Percentiles rank a stretch among this genome's conserved stretches.
Conservation (phyloP, 768 basidiomycete genomes). For the Neoboletus subvelutipes region DNA sequence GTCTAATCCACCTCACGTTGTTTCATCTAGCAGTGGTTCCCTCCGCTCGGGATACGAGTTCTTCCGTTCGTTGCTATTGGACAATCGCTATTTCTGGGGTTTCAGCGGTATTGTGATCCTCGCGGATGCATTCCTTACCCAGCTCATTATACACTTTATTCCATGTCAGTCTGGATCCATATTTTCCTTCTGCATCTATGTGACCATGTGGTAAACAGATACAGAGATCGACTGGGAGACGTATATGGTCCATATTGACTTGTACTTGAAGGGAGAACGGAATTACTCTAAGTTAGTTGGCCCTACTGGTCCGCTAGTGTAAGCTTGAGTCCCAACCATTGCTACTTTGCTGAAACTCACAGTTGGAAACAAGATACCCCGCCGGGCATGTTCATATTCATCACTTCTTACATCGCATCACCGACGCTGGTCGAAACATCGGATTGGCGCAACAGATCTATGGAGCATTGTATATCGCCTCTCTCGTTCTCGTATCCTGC, state of each 20-base stretch:
- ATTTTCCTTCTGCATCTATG: constrained; percentile 6
- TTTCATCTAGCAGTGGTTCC: background rate
- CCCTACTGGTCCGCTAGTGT: constrained; percentile 94
- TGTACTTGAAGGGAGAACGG: constrained; percentile 78
- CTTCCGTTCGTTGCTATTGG: constrained; percentile 37
- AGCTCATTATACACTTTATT: constrained; percentile 76
- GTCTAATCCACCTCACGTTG: background rate
- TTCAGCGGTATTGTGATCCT: constrained; percentile 63
- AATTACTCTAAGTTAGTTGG: constrained; percentile 82
- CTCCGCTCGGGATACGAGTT: constrained; percentile 5
- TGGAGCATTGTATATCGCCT: constrained; percentile 65
- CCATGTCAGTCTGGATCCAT: constrained; percentile 60
- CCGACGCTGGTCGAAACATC: constrained; percentile 59
- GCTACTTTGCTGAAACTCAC: background rate
- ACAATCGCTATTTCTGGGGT: constrained; percentile 63
- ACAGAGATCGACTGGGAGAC: constrained; percentile 99
- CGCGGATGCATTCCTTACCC: constrained; percentile 76
- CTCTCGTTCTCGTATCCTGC: constrained; percentile 59
- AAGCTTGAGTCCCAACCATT: constrained; percentile 23
- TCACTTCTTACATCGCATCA: constrained; percentile 61
- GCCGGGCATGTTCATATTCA: constrained; percentile 91
- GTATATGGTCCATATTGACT: constrained; percentile 84
- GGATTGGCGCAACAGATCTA: constrained; percentile 76
- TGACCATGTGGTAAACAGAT: constrained; percentile 50
- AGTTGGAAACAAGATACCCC: constrained; percentile 66